phyloP scores from a whole-genome alignment of 768 basidiomycete species.

The Hygrocybe coccinea region DNA sequence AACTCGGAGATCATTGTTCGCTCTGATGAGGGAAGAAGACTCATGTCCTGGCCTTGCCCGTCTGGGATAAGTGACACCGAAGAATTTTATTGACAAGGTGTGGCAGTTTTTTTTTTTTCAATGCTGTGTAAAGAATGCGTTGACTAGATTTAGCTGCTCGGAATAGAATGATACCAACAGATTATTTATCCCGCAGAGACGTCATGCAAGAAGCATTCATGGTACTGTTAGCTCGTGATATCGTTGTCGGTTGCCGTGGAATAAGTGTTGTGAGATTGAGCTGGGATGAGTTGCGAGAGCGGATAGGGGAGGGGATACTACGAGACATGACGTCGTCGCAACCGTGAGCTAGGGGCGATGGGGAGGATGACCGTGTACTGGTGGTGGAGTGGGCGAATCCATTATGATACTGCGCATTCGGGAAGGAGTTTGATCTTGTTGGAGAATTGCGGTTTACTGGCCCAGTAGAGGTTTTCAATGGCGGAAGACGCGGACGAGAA shows the following conservation, averaged over 20 bases:
- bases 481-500: constrained; percentile 22
- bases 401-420: constrained; percentile 21
- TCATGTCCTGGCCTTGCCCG: too few species aligned
- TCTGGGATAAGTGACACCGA: too few species aligned
- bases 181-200: constrained; percentile 3
- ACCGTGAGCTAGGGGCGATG: constrained; percentile 33
- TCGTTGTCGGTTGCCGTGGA: constrained; percentile 32
- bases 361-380: constrained; percentile 46
- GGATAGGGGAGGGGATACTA: constrained; percentile 35
- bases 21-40: too few species aligned
- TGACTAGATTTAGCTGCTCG: too few species aligned
- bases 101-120: too few species aligned
- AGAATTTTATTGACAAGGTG: too few species aligned
- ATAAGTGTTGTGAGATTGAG: constrained; percentile 54
- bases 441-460: constrained; percentile 30
- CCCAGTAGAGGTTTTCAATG: constrained; percentile 26
- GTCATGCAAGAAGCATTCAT: not conserved
- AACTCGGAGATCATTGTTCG: too few species aligned
- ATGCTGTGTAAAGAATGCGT: too few species aligned
- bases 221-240: constrained; percentile 11
- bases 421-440: constrained; percentile 35
- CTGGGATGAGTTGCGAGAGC: constrained; percentile 66
- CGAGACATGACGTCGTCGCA: constrained; percentile 31
- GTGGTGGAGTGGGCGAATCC: constrained; percentile 22
- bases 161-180: not conserved